phyloP scores from a whole-genome alignment of 2,329 filamentous ascomycete genomes.

The Botrytis medusae region DNA sequence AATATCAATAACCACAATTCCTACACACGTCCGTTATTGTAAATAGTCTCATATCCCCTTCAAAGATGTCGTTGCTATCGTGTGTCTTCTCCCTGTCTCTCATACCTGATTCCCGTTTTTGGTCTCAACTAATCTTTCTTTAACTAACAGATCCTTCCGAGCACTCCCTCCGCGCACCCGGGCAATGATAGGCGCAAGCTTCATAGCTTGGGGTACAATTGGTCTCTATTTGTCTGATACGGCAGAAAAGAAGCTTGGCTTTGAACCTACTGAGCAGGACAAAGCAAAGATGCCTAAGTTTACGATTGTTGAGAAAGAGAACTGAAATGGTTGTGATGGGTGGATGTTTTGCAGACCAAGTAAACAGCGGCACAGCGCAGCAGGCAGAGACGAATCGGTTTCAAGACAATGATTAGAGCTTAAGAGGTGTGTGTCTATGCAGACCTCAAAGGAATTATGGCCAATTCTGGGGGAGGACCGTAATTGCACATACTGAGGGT shows the following conservation, averaged over 20 bases:
- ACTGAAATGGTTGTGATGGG: background rate
- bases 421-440: background rate
- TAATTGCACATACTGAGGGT: background rate
- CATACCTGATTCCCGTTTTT: too few relatives aligned
- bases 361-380: background rate
- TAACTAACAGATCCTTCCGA: slow-evolving; percentile 52
- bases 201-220: slow-evolving; percentile 73
- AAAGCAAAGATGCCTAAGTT: slow-evolving; percentile 68
- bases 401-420: background rate
- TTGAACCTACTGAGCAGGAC: slow-evolving; percentile 72
- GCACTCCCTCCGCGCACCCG: slow-evolving; percentile 70
- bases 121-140: background rate
- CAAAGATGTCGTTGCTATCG: slow-evolving; percentile 18
- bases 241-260: slow-evolving; percentile 70
- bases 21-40: too few relatives aligned
- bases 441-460: background rate
- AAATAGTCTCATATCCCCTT: background rate
- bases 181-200: slow-evolving; percentile 66
- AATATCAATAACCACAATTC: background rate
- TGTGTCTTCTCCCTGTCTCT: background rate
- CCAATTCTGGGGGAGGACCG: background rate
- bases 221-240: slow-evolving; percentile 74
- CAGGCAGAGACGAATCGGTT: background rate
- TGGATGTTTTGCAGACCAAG: background rate
- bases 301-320: slow-evolving; percentile 54